Conservation (phyloP, 106 monocot genomes). For the Acorus gramineus region DNA sequence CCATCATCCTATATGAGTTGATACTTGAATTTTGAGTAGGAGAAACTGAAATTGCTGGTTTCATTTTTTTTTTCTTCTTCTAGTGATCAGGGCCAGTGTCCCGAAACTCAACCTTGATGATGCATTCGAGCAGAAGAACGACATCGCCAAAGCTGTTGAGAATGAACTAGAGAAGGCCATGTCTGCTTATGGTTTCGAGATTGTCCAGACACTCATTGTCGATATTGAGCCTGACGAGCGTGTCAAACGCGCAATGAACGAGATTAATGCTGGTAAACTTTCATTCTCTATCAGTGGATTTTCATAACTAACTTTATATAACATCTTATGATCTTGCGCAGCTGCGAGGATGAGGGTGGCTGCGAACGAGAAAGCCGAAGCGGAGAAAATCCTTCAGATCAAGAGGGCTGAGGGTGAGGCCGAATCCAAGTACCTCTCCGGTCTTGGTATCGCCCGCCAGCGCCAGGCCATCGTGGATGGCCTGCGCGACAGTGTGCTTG, state of each 20-base stretch:
- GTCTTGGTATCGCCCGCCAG: neutral
- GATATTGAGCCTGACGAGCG: conserved; percentile 75
- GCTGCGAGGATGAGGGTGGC: conserved; percentile 1
- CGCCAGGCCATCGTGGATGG: neutral
- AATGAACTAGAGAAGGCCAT: conserved; percentile 82
- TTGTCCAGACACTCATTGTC: conserved; percentile 76
- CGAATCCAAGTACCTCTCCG: neutral
- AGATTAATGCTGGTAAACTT: conserved; percentile 64
- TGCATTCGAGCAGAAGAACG: conserved; percentile 78
- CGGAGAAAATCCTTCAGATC: conserved; percentile 1
- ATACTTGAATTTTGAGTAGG: too few relatives aligned
- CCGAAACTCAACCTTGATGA: conserved; percentile 77
- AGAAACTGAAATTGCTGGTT: too few relatives aligned
- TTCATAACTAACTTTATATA: too few relatives aligned
- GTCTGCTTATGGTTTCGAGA: conserved; percentile 80
- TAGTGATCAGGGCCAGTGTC: conserved; percentile 83
- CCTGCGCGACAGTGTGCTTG: neutral
- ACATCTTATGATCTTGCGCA: neutral
- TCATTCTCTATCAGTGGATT: too few relatives aligned
- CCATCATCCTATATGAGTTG: too few relatives aligned
- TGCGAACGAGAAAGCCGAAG: neutral
- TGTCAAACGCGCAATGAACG: conserved; percentile 82
- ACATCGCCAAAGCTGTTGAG: conserved; percentile 68
- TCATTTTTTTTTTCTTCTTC: neutral
- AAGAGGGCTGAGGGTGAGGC: neutral